A percentile compares a stretch with the other conserved stretches of the same genome.
phyloP scores from a whole-genome alignment of 352 stramenopile genomes.

The Aphanomyces astaci region DNA sequence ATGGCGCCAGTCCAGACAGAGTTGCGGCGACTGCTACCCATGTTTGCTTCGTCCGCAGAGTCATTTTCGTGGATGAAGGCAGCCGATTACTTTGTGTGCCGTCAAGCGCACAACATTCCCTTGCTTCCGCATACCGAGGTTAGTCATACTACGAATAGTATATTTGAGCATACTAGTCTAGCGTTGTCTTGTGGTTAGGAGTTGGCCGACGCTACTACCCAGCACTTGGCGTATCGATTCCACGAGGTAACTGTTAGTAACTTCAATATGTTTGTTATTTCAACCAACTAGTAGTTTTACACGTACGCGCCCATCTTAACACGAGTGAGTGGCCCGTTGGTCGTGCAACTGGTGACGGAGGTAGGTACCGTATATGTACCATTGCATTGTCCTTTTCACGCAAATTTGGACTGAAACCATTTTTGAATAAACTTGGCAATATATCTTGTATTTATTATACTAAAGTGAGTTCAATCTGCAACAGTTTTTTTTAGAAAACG shows the following conservation, averaged over 20 bases:
- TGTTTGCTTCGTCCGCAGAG: conserved; percentile 31
- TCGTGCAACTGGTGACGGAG: conserved; percentile 52
- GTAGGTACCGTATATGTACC: conserved; percentile 23
- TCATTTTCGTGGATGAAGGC: conserved; percentile 64
- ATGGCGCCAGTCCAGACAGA: conserved; percentile 48
- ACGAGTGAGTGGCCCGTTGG: conserved; percentile 51
- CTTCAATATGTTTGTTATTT: too few relatives aligned
- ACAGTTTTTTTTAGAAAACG: too few relatives aligned
- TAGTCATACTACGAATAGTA: conserved; percentile 23
- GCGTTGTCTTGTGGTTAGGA: too few relatives aligned
- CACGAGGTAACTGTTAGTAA: conserved; percentile 43
- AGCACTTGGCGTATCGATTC: conserved; percentile 67
- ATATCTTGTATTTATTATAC: too few relatives aligned
- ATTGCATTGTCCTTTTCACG: too few relatives aligned
- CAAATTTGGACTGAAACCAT: too few relatives aligned
- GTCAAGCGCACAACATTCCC: conserved; percentile 40
- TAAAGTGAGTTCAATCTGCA: too few relatives aligned
- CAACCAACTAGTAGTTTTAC: conserved; percentile 72
- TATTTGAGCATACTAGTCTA: too few relatives aligned
- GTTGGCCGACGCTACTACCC: conserved; percentile 9
- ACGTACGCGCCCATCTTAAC: conserved; percentile 54
- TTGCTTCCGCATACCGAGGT: conserved; percentile 47
- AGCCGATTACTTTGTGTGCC: conserved; percentile 72
- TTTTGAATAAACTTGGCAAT: too few relatives aligned
- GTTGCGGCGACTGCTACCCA: conserved; percentile 43